These are phyloP conservation scores for Mucor plumbeus DNA, from an alignment of 371 early-diverging fungal genomes.

Conservation along the genomic window DNA sequence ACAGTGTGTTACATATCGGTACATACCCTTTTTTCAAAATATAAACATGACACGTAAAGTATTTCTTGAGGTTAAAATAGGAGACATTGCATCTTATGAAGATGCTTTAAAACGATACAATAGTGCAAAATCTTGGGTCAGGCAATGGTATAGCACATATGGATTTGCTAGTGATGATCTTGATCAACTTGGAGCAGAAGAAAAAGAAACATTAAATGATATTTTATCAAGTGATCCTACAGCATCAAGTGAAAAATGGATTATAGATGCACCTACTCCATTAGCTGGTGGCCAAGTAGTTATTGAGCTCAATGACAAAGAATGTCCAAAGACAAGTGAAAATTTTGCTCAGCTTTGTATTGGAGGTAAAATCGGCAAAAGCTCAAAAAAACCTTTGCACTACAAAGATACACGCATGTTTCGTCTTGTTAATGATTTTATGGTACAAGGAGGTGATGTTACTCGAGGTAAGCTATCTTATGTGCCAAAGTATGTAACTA, in stretches of 20 bases:
- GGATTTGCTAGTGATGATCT: conserved; percentile 44
- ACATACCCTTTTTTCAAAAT: too few relatives aligned
- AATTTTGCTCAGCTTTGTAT: conserved; percentile 65
- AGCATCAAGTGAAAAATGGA: conserved; percentile 36
- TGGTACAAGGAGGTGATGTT: conserved; percentile 86
- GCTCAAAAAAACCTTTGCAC: conserved; percentile 60
- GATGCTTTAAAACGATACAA: conserved; percentile 35
- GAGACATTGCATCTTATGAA: conserved; percentile 41
- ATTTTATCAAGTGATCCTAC: conserved; percentile 48
- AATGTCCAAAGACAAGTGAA: conserved; percentile 67
- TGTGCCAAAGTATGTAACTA: neutral
- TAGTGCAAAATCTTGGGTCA: conserved; percentile 48
- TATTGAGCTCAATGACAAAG: conserved; percentile 52
- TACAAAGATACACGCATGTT: conserved; percentile 57
- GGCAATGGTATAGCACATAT: conserved; percentile 48
- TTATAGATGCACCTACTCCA: conserved; percentile 42
- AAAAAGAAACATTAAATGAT: conserved; percentile 50
- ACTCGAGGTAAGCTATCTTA: conserved; percentile 49
- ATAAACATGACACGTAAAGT: conserved; percentile 30
- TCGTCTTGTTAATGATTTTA: conserved; percentile 66
- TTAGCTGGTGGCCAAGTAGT: conserved; percentile 56
- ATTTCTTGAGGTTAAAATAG: conserved; percentile 56
- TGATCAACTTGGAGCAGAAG: conserved; percentile 34
- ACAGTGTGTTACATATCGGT: too few relatives aligned
- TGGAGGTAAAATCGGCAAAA: conserved; percentile 54